Conservation (phyloP, 345 rosid species). For the Cardamine resedifolia region DNA sequence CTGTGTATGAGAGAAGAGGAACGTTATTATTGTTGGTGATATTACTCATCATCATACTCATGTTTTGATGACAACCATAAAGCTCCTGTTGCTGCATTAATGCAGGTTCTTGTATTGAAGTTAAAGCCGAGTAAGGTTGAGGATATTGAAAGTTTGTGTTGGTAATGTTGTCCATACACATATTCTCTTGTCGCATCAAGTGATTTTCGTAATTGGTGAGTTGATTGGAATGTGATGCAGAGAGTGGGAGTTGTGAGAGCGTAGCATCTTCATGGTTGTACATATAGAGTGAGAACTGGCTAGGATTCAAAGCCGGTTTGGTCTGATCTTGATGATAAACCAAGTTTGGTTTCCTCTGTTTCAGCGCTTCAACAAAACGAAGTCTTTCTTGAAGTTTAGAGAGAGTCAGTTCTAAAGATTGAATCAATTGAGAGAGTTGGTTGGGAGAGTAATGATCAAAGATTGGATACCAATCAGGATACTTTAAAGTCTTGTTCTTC, state of each 20-base stretch:
- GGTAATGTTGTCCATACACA: not conserved
- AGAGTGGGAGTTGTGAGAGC: conserved; percentile 15
- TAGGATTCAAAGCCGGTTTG: conserved; percentile 12
- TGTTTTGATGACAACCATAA: conserved; percentile 10
- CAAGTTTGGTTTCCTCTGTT: not conserved
- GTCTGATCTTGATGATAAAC: not conserved
- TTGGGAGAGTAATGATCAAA: conserved; percentile 22
- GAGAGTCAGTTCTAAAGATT: conserved; percentile 12
- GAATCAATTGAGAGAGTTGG: conserved; percentile 15
- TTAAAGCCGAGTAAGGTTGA: not conserved
- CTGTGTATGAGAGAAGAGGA: conserved; percentile 2
- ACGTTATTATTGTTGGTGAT: not conserved
- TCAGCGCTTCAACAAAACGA: conserved; percentile 8
- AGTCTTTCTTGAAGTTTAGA: conserved; percentile 9
- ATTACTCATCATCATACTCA: not conserved
- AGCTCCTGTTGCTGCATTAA: not conserved
- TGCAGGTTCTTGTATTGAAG: not conserved
- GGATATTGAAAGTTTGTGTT: not conserved
- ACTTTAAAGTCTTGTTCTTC: conserved; percentile 12
- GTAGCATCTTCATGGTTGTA: conserved; percentile 1
- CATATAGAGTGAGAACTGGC: conserved; percentile 2
- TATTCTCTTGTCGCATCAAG: not conserved
- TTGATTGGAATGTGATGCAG: conserved; percentile 5
- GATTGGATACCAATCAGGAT: too few relatives aligned
- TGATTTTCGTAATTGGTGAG: not conserved